A percentile compares a stretch with the other conserved stretches of the same genome.
phyloP scores from a whole-genome alignment of 345 rosid species.

The Salix udensis region DNA sequence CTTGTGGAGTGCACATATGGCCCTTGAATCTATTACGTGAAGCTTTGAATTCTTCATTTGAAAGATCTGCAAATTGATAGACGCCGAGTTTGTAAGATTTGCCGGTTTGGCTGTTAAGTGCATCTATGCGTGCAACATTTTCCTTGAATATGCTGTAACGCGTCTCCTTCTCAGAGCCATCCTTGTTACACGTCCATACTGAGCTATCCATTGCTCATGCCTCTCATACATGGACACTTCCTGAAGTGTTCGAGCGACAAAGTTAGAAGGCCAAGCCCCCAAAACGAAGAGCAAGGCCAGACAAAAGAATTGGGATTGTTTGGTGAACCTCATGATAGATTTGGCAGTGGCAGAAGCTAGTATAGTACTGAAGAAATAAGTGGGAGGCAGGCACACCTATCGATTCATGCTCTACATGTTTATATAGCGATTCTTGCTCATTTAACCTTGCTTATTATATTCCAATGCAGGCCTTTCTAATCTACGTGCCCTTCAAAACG shows the following conservation, averaged over 20 bases:
- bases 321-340: neutral
- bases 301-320: neutral
- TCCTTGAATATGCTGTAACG: neutral
- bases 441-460: too few relatives aligned
- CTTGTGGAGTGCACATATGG: neutral
- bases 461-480: too few relatives aligned
- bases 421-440: neutral
- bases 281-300: neutral
- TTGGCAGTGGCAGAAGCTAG: neutral
- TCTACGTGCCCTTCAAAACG: too few relatives aligned
- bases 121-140: neutral
- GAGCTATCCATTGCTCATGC: constrained; percentile 6
- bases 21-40: constrained; percentile 5
- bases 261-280: constrained; percentile 6
- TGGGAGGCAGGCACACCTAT: neutral
- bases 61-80: constrained; percentile 13
- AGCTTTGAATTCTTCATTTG: constrained; percentile 12
- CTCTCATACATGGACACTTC: neutral
- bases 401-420: neutral
- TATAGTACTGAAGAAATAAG: neutral
- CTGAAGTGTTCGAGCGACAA: neutral
- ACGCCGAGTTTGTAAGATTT: constrained; percentile 5
- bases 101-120: neutral
- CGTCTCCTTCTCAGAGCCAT: constrained; percentile 6
- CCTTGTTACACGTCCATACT: constrained; percentile 5